Evolutionary conservation across 139 green algal genomes (phyloP), one percentile per base, ranked within the genome.

Genomic region (Edaphochlamys debaryana): DNA sequence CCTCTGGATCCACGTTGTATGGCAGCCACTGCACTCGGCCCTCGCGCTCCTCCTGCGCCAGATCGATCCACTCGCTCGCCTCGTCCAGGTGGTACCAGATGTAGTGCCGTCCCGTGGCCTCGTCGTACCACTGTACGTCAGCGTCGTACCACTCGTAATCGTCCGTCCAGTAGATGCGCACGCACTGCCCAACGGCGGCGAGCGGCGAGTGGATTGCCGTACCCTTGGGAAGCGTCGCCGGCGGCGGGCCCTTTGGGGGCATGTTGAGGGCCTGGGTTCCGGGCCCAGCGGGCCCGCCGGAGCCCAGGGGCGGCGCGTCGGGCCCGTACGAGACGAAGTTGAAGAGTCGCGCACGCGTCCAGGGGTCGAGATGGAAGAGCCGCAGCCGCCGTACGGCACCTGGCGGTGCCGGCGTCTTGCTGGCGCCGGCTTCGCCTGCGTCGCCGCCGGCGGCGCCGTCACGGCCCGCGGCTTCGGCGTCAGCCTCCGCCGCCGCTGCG

Each of bases 81-180:
- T 91, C 88, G 66, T 96, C 93, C 32, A 87, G 34, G 36, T 90
- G 80, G 85, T 96, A 96, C 84, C 80, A 93, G 52, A 97, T 77
- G 13, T 70, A 77, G 86, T 95, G 91, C 50, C 68, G 77, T 9
- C 77, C 54, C 13, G 25, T 90, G 2, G 17, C 69, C 0, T 80
- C 32, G 41, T 92, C 78, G 63, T 92, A 94, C 19, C n/a, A 62
- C 20, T 76, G 62, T 25, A 96, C 88, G 23, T 93, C 87, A 0
- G 86, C 94, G 36, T 87, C 87, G 72, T 96, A 97, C 94, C 94
- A 97, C 37, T 91, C 91, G 8, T 71, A 41, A 72, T 97, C 94
- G 42, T 92, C 92, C 0, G 75, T 62, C 92, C 92, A 97, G 67
- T 87, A 95, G 41, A 97, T 48, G 22, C 89, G 88, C 67, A 71